Evolutionary conservation across 495 filamentous ascomycete species (phyloP), one percentile per base, ranked within the genome.

Genomic region (Parathielavia appendiculata): DNA sequence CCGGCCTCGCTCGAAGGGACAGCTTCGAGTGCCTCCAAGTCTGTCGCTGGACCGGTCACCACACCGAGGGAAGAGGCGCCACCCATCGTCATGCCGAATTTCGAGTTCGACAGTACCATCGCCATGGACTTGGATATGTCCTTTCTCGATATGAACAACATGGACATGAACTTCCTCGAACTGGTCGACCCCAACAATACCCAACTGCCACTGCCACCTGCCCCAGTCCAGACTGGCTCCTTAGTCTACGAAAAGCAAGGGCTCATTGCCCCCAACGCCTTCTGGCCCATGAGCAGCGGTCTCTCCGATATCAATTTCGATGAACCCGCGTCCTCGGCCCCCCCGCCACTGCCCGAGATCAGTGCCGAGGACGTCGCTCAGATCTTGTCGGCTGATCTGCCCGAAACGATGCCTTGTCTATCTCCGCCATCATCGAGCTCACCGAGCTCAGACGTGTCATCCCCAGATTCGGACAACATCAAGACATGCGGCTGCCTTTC

Each of bases 401-500:
- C 59, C 22, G 60, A 60, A 5, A 55, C 51, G 12, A 8, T 56
- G 1, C 64, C 66, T 19, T 51, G 57, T 19, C 56, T 67, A 39
- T 64, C 64, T 20, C 61, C 66, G 5, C 30, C 56, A 8, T 61
- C 66, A 0, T 44, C 62, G 4, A 32, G 16, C 34, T 59, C 59
- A 8, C 30, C 57, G 9, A 58, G 49, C 54, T 32, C 52, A 13
- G 17, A 51, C 7, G 17, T 47, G 46, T 53, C 55, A 36, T 34
- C 57, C 9, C 39, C 20, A 3, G 39, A 40, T 10, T 17, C 41
- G 22, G 36, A 54, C 35, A n/a, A 38, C 10, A 2, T 40, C 30
- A 13, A 19, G 35, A 30, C 36, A 35, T 79, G 77, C 55, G 57
- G 57, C 46, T 79, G 77, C 51, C 68, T 73, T 4, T 55, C 69